Evolutionary conservation across 441 rosid genomes (phyloP).

Genomic region (Populus hybrid): DNA sequence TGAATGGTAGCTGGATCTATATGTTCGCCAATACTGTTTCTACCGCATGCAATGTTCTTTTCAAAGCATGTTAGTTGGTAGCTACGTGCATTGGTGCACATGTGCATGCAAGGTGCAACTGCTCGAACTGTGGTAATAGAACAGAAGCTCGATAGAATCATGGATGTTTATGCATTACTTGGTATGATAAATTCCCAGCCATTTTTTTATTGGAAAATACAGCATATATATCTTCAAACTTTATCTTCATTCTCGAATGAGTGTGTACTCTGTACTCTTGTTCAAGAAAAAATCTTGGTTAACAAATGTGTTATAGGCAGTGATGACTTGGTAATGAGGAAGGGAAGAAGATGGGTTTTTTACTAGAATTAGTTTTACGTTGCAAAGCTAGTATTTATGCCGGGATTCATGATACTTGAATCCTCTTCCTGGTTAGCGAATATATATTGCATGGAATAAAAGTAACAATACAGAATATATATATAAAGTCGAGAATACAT

Average conservation of each 20-base stretch:
- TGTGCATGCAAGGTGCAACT: no score
- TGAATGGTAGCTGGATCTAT: constrained; percentile 13
- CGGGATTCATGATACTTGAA: neutral
- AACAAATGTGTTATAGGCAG: neutral
- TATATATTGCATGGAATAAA: no score
- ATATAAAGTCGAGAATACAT: no score
- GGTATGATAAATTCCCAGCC: neutral
- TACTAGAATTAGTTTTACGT: no score
- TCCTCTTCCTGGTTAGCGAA: neutral
- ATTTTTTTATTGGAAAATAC: neutral
- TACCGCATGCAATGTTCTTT: neutral
- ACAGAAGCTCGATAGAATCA: neutral
- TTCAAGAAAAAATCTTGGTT: neutral
- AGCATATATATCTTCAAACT: neutral
- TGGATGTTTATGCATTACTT: neutral
- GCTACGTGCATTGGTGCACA: neutral
- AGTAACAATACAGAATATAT: no score
- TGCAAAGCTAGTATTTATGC: no score
- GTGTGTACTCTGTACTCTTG: neutral
- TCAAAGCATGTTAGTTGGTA: neutral
- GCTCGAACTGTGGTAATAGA: no score
- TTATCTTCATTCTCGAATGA: neutral
- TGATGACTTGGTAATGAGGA: neutral
- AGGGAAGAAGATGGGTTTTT: neutral
- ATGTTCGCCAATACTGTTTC: neutral